Conservation (phyloP, 768 basidiomycete species). For the Mycena rebaudengoi region DNA sequence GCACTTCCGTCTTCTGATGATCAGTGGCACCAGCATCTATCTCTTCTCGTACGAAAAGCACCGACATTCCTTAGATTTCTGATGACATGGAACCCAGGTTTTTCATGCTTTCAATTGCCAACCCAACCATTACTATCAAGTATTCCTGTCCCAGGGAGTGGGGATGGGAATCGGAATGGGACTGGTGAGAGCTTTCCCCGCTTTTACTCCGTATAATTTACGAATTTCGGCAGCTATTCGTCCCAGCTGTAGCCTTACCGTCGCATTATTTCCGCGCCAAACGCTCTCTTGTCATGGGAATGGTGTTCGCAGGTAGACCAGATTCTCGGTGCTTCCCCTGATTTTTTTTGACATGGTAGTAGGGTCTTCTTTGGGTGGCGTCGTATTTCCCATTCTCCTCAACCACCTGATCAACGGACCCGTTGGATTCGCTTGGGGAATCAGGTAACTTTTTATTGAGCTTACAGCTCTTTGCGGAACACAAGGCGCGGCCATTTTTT, state of each 20-base stretch:
- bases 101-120: slow-evolving; percentile 36
- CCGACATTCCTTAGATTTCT: background rate
- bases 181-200: slow-evolving; percentile 8
- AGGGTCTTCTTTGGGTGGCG: slow-evolving; percentile 47
- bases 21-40: slow-evolving; percentile 18
- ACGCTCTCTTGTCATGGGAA: slow-evolving; percentile 48
- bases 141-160: slow-evolving; percentile 39
- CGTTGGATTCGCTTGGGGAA: slow-evolving; percentile 22
- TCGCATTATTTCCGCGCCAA: slow-evolving; percentile 47
- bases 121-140: slow-evolving; percentile 34
- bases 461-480: too few relatives aligned
- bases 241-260: slow-evolving; percentile 47
- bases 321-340: background rate
- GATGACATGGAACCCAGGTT: slow-evolving; percentile 5
- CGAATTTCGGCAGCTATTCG: slow-evolving; percentile 35
- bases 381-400: slow-evolving; percentile 48
- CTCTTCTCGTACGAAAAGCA: slow-evolving; percentile 22
- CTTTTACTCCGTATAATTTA: background rate
- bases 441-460: slow-evolving; percentile 6
- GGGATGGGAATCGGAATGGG: slow-evolving; percentile 44
- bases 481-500: too few relatives aligned
- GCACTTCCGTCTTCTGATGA: slow-evolving; percentile 22
- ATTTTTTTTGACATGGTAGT: slow-evolving; percentile 24
- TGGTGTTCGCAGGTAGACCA: slow-evolving; percentile 45
- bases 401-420: slow-evolving; percentile 36